These are phyloP conservation scores for Saprolegnia diclina DNA, from an alignment of 352 stramenopile genomes.

Conservation along the genomic window DNA sequence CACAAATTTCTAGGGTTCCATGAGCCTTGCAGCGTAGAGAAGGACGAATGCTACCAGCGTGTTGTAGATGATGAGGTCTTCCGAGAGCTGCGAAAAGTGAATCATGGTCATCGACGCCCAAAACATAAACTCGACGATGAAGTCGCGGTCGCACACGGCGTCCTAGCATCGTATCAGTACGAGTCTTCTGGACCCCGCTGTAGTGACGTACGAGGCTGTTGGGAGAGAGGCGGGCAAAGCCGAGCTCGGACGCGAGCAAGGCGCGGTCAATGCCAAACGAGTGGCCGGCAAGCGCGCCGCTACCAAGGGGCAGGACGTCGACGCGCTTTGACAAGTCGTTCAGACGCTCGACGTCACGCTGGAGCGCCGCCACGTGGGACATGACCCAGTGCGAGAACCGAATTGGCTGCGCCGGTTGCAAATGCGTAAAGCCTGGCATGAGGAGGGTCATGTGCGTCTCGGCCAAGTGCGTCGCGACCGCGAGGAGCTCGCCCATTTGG, in stretches of 20 bases:
- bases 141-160: constrained; percentile 97
- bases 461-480: constrained; percentile 80
- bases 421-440: constrained; percentile 98
- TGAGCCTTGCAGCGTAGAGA: neutral
- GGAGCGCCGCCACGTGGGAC: constrained; percentile 90
- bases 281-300: constrained; percentile 95
- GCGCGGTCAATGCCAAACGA: constrained; percentile 96
- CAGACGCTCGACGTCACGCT: constrained; percentile 92
- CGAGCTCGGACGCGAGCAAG: constrained; percentile 89
- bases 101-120: constrained; percentile 94
- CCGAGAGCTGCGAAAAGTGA: constrained; percentile 96
- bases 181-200: neutral
- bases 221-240: constrained; percentile 89
- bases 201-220: constrained; percentile 85
- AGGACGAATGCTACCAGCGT: constrained; percentile 41
- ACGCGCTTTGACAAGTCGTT: constrained; percentile 91
- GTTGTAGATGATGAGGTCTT: constrained; percentile 99
- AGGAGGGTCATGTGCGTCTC: constrained; percentile 92
- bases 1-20: constrained; percentile 73
- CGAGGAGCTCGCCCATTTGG: constrained; percentile 87
- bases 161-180: constrained; percentile 48
- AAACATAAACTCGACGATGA: constrained; percentile 98
- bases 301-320: constrained; percentile 95
- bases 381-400: constrained; percentile 98
- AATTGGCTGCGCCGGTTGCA: constrained; percentile 97